phyloP scores from a whole-genome alignment of 441 rosid species.

The Aleurites moluccanus region DNA sequence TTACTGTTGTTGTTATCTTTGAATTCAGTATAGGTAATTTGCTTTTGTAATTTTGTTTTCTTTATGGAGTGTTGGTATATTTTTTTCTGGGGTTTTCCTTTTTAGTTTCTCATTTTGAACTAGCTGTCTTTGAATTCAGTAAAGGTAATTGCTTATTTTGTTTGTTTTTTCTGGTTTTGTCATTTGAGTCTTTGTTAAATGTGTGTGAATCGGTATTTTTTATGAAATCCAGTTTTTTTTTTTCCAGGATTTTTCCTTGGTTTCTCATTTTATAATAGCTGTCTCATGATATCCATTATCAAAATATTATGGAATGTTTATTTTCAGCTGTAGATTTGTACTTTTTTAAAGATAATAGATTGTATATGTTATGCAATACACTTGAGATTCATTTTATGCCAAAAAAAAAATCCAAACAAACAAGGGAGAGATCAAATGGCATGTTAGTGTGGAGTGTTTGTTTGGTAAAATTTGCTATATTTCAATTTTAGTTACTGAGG shows the following conservation, averaged over 20 bases:
- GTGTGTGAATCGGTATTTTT: neutral
- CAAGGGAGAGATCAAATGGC: no score
- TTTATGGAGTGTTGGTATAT: no score
- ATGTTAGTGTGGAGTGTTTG: neutral
- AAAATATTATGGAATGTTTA: neutral
- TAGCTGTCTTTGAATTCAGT: no score
- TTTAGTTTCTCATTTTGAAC: no score
- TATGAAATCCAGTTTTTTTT: neutral
- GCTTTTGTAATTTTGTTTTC: neutral
- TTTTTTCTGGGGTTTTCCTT: neutral
- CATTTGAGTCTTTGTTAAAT: neutral
- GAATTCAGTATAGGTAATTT: constrained; percentile 79
- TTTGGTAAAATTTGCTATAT: neutral
- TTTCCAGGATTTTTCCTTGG: neutral
- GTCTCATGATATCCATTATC: neutral
- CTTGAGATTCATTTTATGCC: neutral
- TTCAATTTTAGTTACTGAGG: neutral
- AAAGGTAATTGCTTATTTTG: no score
- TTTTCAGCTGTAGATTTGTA: no score
- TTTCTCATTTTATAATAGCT: neutral
- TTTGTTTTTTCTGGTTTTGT: neutral
- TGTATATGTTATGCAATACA: neutral
- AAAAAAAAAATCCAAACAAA: no score
- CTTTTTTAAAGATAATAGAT: neutral
- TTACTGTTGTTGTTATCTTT: constrained; percentile 88